Base-by-base conservation (phyloP, 495 filamentous ascomycete genomes). In the Jackrogersella minutella region DNA sequence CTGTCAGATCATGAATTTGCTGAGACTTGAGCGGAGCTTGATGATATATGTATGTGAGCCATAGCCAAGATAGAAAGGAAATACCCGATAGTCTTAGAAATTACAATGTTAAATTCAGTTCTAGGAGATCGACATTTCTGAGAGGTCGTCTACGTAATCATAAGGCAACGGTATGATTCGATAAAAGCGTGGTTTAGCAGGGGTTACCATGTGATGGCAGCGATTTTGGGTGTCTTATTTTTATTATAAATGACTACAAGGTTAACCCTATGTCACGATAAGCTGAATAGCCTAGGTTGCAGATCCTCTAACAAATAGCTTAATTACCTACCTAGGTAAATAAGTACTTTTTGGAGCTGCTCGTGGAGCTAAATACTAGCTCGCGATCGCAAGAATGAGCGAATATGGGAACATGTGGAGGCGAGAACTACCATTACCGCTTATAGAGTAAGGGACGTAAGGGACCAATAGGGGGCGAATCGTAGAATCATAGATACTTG, bases 21-120 rank as follows among this genome's bases (percentile, higher is more conserved):
- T 34, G 40, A n/a, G 41, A 24, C 26, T 5, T 49, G 13, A 58
- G 41, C 17, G 30, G 21, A 9, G 39, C 30, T 28, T 49, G 19
- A 2, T 31, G 0, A 17, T 58, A 58, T 47, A 58, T 49, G 31
- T 19, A 28, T n/a, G n/a, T n/a, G n/a, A 24, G 55, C 55, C 41
- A 58, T 58, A 26, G 13, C 6, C n/a, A n/a, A n/a, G n/a, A 3
- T 17, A 11, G 30, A 17, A 19, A 10, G 7, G 14, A 44, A 44
- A 24, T 5, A 44, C 24, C 0, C 6, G 7, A 3, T n/a, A 1
- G 11, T 44, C 13, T 40, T 14, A 14, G 6, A 16, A 10, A 3
- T 13, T 7, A 22, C 10, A 44, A 5, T 44, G 2, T 24, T 17
- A 44, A 19, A 44, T 41, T 17, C 1, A 7, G 10, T 7, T 19